Evolutionary conservation across 2,329 filamentous ascomycete species (phyloP).

Genomic region (Diplocarpon rosae): DNA sequence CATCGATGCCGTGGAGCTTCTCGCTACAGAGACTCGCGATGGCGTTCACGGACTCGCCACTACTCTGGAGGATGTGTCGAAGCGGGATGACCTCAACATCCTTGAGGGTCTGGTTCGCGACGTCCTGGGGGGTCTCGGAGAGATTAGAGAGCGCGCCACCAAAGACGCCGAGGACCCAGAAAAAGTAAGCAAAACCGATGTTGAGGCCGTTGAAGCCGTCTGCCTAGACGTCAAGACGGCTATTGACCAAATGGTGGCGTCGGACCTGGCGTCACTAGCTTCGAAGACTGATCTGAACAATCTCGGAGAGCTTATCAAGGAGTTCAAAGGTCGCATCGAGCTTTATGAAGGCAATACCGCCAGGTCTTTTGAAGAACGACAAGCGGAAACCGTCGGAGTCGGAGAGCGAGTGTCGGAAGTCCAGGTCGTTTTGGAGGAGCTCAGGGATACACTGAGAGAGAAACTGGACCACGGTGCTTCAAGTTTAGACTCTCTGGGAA

Average conservation of each 20-base stretch:
- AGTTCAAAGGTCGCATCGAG: constrained; percentile 58
- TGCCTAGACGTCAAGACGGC: constrained; percentile 77
- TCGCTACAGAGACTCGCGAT: constrained; percentile 67
- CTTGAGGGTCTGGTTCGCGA: constrained; percentile 73
- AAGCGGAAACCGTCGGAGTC: constrained; percentile 70
- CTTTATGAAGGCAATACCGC: constrained; percentile 61
- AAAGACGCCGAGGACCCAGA: constrained; percentile 38
- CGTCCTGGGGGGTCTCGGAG: constrained; percentile 64
- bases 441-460: constrained; percentile 64
- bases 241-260: constrained; percentile 61
- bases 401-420: constrained; percentile 70
- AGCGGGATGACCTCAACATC: constrained; percentile 66
- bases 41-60: constrained; percentile 54
- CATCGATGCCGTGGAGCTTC: constrained; percentile 38
- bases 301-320: constrained; percentile 59
- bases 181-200: constrained; percentile 67
- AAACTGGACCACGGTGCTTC: constrained; percentile 67
- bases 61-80: constrained; percentile 58
- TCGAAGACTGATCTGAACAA: constrained; percentile 65
- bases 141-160: constrained; percentile 42
- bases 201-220: constrained; percentile 70
- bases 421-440: constrained; percentile 64
- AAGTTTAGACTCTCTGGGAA: constrained; percentile 62
- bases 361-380: constrained; percentile 73
- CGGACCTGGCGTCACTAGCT: constrained; percentile 59